These are phyloP conservation scores for Boletus semigastroideus DNA, from an alignment of 1,284 basidiomycete genomes.

Conservation along the genomic window DNA sequence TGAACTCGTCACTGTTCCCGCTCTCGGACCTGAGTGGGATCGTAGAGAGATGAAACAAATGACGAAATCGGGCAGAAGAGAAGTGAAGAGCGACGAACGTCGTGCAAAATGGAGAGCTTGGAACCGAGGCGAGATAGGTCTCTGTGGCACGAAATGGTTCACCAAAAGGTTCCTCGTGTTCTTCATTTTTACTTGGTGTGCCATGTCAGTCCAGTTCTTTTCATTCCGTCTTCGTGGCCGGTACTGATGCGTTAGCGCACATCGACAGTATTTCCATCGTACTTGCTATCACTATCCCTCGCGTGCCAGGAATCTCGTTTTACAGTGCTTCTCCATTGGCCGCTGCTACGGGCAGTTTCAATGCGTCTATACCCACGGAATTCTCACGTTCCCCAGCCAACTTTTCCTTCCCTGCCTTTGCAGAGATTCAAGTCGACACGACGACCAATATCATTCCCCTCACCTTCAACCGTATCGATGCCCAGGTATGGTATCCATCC, in stretches of 20 bases:
- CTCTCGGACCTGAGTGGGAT: slow-evolving; percentile 84
- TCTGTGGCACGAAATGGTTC: slow-evolving; percentile 73
- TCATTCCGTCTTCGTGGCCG: not conserved
- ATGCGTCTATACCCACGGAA: slow-evolving; percentile 49
- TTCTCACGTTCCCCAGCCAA: slow-evolving; percentile 79
- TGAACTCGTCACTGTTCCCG: slow-evolving; percentile 86
- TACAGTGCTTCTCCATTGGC: slow-evolving; percentile 56
- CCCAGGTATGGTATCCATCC: slow-evolving; percentile 63
- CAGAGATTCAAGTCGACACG: slow-evolving; percentile 74
- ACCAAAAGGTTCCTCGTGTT: slow-evolving; percentile 71
- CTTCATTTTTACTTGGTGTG: slow-evolving; percentile 59
- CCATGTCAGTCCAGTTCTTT: slow-evolving; percentile 55
- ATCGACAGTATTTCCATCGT: slow-evolving; percentile 60
- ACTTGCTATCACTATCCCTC: slow-evolving; percentile 76
- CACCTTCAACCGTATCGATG: slow-evolving; percentile 64
- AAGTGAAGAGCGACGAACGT: slow-evolving; percentile 56
- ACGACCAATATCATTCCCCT: slow-evolving; percentile 71
- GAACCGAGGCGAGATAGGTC: slow-evolving; percentile 68
- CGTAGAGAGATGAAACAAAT: slow-evolving; percentile 72
- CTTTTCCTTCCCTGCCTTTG: slow-evolving; percentile 78
- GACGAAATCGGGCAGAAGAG: slow-evolving; percentile 66
- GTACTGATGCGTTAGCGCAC: slow-evolving; percentile 9
- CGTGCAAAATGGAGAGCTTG: slow-evolving; percentile 63
- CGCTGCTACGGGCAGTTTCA: slow-evolving; percentile 57
- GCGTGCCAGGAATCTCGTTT: slow-evolving; percentile 71